A percentile compares a stretch with the other conserved stretches of the same genome.
Evolutionary conservation across 495 filamentous ascomycete genomes (phyloP).

Genomic region (Pyrenopolyporus hunteri): DNA sequence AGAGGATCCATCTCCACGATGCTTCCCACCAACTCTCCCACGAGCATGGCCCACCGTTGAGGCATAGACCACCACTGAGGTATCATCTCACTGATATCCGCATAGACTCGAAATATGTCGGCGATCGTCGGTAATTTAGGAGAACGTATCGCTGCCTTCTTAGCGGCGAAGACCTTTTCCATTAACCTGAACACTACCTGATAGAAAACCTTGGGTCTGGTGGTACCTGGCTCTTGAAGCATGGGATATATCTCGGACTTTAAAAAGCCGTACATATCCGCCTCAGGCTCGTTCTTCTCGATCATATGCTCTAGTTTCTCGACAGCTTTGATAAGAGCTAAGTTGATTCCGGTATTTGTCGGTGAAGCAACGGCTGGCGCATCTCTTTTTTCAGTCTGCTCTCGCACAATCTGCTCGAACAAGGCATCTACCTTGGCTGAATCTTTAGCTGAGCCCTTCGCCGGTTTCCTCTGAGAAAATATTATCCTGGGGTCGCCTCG

Average conservation of each 20-base stretch:
- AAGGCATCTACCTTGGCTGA: conserved; percentile 29
- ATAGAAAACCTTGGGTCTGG: conserved; percentile 31
- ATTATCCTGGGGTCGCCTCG: neutral
- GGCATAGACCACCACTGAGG: conserved; percentile 42
- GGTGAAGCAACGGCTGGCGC: neutral
- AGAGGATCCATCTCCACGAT: conserved; percentile 41
- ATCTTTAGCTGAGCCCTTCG: neutral
- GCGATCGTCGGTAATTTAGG: conserved; percentile 45
- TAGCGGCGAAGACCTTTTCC: conserved; percentile 40
- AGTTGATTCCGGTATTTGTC: neutral
- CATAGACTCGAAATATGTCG: conserved; percentile 48
- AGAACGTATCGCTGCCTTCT: conserved; percentile 43
- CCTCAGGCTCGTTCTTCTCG: conserved; percentile 26
- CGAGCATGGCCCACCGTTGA: conserved; percentile 41
- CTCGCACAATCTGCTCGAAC: conserved; percentile 37
- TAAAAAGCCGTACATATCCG: conserved; percentile 49
- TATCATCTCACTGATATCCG: conserved; percentile 41
- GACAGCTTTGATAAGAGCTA: conserved; percentile 37
- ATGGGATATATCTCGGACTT: conserved; percentile 46
- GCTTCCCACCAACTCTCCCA: conserved; percentile 41
- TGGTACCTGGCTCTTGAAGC: conserved; percentile 22
- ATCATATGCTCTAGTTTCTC: conserved; percentile 48
- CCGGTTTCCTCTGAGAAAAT: neutral
- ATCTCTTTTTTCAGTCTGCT: conserved; percentile 22
- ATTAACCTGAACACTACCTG: conserved; percentile 35